phyloP scores from a whole-genome alignment of 2,329 filamentous ascomycete genomes.

The Magnaporthiopsis rhizophila region DNA sequence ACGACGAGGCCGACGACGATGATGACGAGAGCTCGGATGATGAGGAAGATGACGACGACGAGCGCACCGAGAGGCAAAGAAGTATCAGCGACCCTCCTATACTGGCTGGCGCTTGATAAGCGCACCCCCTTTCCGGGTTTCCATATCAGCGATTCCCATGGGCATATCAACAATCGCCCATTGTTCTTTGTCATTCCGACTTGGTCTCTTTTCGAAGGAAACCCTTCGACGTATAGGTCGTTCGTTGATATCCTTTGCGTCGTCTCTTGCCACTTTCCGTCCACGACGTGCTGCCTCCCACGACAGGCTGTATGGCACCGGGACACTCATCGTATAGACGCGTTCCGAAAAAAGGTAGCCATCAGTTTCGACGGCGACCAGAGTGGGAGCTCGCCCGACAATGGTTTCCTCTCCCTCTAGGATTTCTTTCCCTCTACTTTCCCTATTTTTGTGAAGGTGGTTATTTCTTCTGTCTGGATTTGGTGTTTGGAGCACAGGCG shows the following conservation, averaged over 20 bases:
- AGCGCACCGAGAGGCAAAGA: slow-evolving; percentile 48
- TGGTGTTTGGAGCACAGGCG: neutral
- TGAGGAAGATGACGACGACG: slow-evolving; percentile 49
- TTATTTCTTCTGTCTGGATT: neutral
- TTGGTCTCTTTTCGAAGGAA: neutral
- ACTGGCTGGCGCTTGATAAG: neutral
- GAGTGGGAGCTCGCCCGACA: no score
- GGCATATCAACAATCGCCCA: neutral
- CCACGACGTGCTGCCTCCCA: neutral
- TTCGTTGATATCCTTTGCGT: neutral
- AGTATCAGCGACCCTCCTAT: slow-evolving; percentile 34
- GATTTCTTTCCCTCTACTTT: neutral
- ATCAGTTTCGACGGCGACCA: no score
- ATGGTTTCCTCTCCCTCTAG: neutral
- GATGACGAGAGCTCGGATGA: slow-evolving; percentile 25
- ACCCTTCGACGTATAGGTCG: neutral
- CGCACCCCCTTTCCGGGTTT: neutral
- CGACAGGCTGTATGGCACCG: neutral
- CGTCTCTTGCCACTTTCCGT: neutral
- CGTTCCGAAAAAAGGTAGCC: neutral
- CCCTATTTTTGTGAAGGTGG: neutral
- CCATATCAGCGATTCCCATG: neutral
- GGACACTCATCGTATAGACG: neutral
- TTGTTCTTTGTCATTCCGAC: neutral
- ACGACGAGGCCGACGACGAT: slow-evolving; percentile 6